Evolutionary conservation across 495 filamentous ascomycete species (phyloP).

Genomic region (Rhizodiscina lignyota): DNA sequence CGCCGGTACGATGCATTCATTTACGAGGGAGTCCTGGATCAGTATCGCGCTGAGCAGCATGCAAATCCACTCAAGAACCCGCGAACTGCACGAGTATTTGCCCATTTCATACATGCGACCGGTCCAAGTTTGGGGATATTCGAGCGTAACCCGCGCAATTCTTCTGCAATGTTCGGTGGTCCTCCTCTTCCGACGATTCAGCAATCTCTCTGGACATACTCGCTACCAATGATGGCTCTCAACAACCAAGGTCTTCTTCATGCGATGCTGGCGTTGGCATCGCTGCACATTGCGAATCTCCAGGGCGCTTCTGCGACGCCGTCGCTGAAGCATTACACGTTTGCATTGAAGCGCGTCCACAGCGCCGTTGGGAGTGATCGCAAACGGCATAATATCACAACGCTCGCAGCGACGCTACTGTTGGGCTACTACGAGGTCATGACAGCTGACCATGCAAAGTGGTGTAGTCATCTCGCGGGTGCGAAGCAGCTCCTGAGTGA

Average conservation of each 20-base stretch:
- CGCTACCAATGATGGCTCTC: constrained; percentile 68
- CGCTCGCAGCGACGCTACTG: constrained; percentile 73
- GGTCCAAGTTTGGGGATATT: constrained; percentile 77
- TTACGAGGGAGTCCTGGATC: constrained; percentile 57
- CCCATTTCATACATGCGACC: constrained; percentile 82
- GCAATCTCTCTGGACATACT: constrained; percentile 77
- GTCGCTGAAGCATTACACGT: constrained; percentile 83
- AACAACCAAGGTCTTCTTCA: constrained; percentile 75
- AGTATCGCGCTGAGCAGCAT: constrained; percentile 55
- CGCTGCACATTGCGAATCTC: constrained; percentile 75
- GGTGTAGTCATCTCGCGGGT: constrained; percentile 81
- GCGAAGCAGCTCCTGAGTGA: constrained; percentile 70
- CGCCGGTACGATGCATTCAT: constrained; percentile 50
- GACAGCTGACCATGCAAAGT: constrained; percentile 87
- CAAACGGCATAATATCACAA: constrained; percentile 62
- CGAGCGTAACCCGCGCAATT: constrained; percentile 68
- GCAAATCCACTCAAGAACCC: constrained; percentile 73
- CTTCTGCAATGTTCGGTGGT: constrained; percentile 51
- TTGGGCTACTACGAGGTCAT: constrained; percentile 90
- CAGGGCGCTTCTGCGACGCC: constrained; percentile 55
- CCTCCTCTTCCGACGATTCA: constrained; percentile 46
- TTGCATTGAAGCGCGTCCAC: constrained; percentile 60
- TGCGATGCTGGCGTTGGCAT: constrained; percentile 75
- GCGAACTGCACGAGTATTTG: constrained; percentile 72
- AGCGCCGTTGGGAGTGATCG: constrained; percentile 52